These are phyloP conservation scores for Colletotrichum endophyticum DNA, from an alignment of 2,329 filamentous ascomycete genomes.

Conservation along the genomic window DNA sequence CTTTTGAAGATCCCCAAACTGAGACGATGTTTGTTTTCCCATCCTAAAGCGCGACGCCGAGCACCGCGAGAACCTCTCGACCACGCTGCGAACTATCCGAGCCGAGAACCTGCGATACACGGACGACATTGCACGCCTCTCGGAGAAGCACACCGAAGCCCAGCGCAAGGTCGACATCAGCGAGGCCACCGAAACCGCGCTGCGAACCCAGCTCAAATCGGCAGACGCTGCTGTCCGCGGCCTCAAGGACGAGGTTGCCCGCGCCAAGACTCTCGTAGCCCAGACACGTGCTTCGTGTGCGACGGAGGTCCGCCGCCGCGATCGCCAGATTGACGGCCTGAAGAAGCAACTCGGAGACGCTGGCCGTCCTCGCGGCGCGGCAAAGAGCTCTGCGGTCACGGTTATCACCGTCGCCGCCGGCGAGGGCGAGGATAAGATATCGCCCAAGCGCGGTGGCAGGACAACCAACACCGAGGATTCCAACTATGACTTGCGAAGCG, in stretches of 20 bases:
- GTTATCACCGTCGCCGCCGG: constrained; percentile 64
- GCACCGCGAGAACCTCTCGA: constrained; percentile 82
- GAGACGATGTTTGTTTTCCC: background rate
- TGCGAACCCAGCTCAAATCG: constrained; percentile 72
- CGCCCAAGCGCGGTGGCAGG: constrained; percentile 24
- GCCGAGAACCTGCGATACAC: constrained; percentile 77
- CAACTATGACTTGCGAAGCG: constrained; percentile 75
- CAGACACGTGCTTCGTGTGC: constrained; percentile 88
- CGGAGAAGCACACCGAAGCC: constrained; percentile 58
- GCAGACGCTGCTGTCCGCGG: constrained; percentile 76
- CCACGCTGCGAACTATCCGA: constrained; percentile 77
- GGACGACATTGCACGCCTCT: constrained; percentile 66
- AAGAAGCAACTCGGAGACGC: constrained; percentile 85
- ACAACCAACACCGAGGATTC: constrained; percentile 46
- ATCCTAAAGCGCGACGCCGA: constrained; percentile 80
- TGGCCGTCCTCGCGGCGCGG: constrained; percentile 64
- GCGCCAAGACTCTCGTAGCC: constrained; percentile 78
- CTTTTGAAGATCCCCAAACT: background rate
- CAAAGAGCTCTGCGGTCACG: constrained; percentile 58
- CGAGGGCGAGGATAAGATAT: constrained; percentile 51
- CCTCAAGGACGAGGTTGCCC: constrained; percentile 83
- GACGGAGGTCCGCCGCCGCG: constrained; percentile 88
- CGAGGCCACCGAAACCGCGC: constrained; percentile 73
- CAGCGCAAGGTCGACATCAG: constrained; percentile 60
- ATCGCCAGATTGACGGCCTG: constrained; percentile 85